phyloP scores from a whole-genome alignment of 768 basidiomycete genomes.

The Trametes elegans region DNA sequence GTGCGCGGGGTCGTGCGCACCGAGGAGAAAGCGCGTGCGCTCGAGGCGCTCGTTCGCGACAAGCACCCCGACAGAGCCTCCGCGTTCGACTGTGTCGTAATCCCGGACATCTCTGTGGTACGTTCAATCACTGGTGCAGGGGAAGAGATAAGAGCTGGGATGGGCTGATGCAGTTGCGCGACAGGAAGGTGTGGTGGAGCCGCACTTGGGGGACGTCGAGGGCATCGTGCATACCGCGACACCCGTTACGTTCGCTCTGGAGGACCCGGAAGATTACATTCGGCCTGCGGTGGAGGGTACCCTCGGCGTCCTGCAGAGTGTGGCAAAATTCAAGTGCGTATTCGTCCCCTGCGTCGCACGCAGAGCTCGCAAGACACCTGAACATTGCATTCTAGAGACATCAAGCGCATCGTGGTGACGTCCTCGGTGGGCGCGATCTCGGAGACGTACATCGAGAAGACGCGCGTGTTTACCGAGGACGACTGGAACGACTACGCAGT shows the following conservation, averaged over 20 bases:
- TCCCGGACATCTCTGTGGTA: constrained; percentile 2
- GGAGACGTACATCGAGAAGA: no score
- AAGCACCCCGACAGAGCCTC: background rate
- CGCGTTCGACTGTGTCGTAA: background rate
- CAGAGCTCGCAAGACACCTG: no score
- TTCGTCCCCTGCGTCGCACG: no score
- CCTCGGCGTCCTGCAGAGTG: constrained; percentile 52
- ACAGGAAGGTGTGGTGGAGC: constrained; percentile 31
- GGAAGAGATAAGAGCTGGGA: no score
- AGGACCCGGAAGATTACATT: constrained; percentile 53
- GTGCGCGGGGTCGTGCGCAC: constrained; percentile 65
- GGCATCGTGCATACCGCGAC: constrained; percentile 69
- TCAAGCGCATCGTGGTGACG: no score
- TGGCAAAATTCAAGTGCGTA: no score
- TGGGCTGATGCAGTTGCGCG: no score
- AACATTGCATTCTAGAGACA: no score
- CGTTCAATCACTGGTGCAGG: no score
- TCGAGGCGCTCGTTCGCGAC: constrained; percentile 44
- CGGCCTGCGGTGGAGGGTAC: constrained; percentile 74
- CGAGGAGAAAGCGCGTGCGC: constrained; percentile 50
- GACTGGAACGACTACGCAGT: no score
- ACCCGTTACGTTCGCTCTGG: constrained; percentile 47
- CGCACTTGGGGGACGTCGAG: constrained; percentile 72
- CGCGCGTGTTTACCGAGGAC: no score
- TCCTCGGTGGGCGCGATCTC: no score